A percentile compares a stretch with the other conserved stretches of the same genome.
These are phyloP conservation scores for Dissophora globulifera DNA, from an alignment of 192 early-diverging fungal species.

Conservation along the genomic window DNA sequence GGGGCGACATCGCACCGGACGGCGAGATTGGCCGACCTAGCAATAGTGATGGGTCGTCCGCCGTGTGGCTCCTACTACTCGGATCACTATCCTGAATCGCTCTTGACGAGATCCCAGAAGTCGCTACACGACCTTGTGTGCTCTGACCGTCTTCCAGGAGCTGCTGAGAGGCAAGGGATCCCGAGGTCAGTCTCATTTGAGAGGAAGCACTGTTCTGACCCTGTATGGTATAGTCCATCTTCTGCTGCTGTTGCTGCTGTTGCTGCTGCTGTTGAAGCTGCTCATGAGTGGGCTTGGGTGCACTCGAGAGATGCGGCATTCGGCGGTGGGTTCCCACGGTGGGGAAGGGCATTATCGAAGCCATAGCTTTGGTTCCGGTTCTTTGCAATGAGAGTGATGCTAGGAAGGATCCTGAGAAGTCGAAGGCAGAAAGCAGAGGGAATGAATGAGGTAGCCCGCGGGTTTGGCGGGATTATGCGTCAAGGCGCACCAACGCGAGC, in stretches of 20 bases:
- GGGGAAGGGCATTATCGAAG: conserved; percentile 39
- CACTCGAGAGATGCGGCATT: conserved; percentile 35
- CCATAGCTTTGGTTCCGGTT: conserved; percentile 13
- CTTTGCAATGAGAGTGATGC: neutral
- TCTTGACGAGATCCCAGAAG: too few species aligned
- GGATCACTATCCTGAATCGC: conserved; percentile 3
- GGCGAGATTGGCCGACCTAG: neutral
- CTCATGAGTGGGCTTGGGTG: conserved; percentile 13
- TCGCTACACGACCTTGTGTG: too few species aligned
- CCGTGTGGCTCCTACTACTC: too few species aligned
- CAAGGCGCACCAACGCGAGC: neutral
- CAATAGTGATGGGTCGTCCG: neutral
- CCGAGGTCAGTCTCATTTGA: neutral
- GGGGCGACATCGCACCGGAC: neutral
- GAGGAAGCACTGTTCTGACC: conserved; percentile 3
- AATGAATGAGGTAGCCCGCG: neutral
- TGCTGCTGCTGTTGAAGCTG: conserved; percentile 17
- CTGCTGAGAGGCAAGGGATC: neutral
- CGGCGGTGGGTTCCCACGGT: conserved; percentile 40
- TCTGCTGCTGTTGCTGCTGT: conserved; percentile 8
- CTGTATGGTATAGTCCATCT: neutral
- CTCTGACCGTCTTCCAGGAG: neutral
- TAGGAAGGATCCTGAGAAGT: neutral
- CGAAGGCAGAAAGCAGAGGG: neutral
- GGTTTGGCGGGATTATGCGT: neutral